Evolutionary conservation across 768 basidiomycete species (phyloP), one percentile per base, ranked within the genome.

Genomic region (Serpula lacrymans): DNA sequence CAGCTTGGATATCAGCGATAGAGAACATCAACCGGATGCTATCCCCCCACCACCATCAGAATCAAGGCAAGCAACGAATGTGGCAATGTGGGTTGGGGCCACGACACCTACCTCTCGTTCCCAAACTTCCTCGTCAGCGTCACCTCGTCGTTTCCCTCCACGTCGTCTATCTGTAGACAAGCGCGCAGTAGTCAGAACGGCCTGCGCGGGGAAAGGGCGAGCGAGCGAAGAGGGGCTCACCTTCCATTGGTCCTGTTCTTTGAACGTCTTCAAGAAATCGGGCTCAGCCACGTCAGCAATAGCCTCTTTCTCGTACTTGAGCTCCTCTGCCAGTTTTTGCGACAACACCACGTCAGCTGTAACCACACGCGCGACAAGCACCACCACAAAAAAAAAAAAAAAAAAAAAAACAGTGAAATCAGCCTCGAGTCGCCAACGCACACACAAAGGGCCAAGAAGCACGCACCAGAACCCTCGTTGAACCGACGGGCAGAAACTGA

Each of bases 1-100:
- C 53, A 6, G 59, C 60, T 51, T 88, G 80, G 38, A 95, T 72
- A 62, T 97, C 94, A 28, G 88, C 84, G 50, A 95, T 88, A 45
- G 91, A 91, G 77, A 98, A 96, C 63, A 91, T 83, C 57, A 94
- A 60, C 23, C 85, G 88, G 62, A 98, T 77, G 50, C 91, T 94
- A 54, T 17, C 23, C 7, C 43, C n/a, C n/a, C n/a, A n/a, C n/a
- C n/a, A n/a, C n/a, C n/a, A n/a, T n/a, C 21, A 26, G 23, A 30
- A 16, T 16, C 29, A 30, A 16, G n/a, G 9, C 16, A 9, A 36
- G 22, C 34, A 18, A 43, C 9, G 6, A 22, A 36, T 18, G 8
- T 5, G 30, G 27, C 29, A 41, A 39, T 12, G 23, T 8, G 37
- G 13, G 23, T 16, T 25, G 17, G 31, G 20, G 36, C 23, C 28